These are phyloP conservation scores for Rhodotorula sp. DNA, from an alignment of 1,284 basidiomycete genomes.

Conservation along the genomic window DNA sequence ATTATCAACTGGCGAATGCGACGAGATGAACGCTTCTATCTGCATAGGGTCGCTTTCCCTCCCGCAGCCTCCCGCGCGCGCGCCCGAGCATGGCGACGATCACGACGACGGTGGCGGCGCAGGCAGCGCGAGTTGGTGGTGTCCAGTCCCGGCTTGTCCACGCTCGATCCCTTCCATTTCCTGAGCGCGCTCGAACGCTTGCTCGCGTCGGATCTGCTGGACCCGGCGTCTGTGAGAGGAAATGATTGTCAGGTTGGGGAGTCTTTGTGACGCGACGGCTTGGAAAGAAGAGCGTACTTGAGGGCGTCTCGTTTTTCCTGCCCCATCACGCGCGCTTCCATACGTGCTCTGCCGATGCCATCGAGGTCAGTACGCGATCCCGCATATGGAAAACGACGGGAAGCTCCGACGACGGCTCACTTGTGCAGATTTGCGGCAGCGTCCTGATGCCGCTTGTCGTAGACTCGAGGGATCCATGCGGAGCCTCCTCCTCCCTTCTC, in stretches of 20 bases:
- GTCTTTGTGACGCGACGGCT: not conserved
- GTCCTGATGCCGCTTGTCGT: constrained; percentile 30
- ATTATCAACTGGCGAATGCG: not conserved
- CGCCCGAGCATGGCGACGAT: too few species aligned
- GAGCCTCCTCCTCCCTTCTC: constrained; percentile 2
- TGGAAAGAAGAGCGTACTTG: constrained; percentile 3
- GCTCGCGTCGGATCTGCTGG: constrained; percentile 22
- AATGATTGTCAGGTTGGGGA: too few species aligned
- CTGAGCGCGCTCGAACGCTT: constrained; percentile 27
- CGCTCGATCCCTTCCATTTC: constrained; percentile 25
- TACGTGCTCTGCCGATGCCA: constrained; percentile 7
- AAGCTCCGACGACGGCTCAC: not conserved
- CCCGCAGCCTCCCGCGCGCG: not conserved
- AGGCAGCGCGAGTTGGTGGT: constrained; percentile 19
- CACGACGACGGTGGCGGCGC: constrained; percentile 3
- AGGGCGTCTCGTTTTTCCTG: constrained; percentile 35
- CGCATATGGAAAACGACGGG: not conserved
- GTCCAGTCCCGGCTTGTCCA: constrained; percentile 9
- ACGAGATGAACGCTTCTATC: not conserved
- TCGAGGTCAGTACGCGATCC: not conserved
- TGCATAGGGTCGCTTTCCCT: not conserved
- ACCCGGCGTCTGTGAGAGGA: constrained; percentile 21
- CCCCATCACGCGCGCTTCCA: constrained; percentile 25
- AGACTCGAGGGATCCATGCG: constrained; percentile 24
- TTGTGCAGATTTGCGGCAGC: constrained; percentile 26